Base-by-base conservation (phyloP, 441 rosid species). In the Gossypium gossypioides region DNA sequence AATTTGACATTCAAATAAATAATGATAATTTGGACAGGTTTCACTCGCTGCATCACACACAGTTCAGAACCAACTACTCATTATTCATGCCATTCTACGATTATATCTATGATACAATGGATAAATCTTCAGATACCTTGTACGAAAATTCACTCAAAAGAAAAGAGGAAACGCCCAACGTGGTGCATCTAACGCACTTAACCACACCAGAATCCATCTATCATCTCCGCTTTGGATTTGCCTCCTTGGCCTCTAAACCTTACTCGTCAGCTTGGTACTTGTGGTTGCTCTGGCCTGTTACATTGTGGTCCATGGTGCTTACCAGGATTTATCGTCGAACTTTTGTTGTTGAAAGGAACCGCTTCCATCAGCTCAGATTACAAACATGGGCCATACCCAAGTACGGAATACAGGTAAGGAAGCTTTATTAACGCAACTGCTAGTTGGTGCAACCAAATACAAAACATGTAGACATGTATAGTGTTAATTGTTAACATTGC, bases 341-440 rank as follows among this genome's bases (percentile, higher is more conserved):
- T 0, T 82, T 89, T 70, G 73, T 84, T 1, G 54, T 82, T 0
- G 88, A 89, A 71, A 76, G 93, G 77, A 82, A 81, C 68, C 76
- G 75, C 9, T 72, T 86, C 10, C 24, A 79, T 56, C 76, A 82
- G 8, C 82, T 87, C 72, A 84, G 52, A 29, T 60, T 89, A 29
- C 97, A 93, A 48, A 80, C 95, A 19, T 87, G 96, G 95, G 85
- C 81, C 57, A 64, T 91, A 29, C 91, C 98, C 1, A 86, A 82
- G 68, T 90, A 82, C 76, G 81, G 72, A 8, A 37, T 83, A 2
- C 97, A 91, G 74, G 98, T 89, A 69, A 52, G 71, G 12, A n/a
- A 16, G 4, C n/a, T 19, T 19, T 19, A 54, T 21, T 55, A 55
- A 4, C 21, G 27, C 25, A 55, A 12, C 59, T 18, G 1, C 59